phyloP scores from a whole-genome alignment of 2,329 filamentous ascomycete genomes.

The Fusarium sp. region DNA sequence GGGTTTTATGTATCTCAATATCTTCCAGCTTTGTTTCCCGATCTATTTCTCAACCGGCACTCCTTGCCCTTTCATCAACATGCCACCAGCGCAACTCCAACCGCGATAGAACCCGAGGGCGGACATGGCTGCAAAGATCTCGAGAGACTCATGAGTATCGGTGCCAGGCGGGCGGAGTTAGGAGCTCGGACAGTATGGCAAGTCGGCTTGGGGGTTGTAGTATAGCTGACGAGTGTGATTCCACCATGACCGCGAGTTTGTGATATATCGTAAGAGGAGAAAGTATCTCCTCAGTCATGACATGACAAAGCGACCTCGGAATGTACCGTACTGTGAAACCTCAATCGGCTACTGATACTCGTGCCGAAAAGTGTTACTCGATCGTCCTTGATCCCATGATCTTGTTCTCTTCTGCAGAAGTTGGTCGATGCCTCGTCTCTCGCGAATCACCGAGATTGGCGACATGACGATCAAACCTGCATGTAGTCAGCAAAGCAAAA shows the following conservation, averaged over 20 bases:
- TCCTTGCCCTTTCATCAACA: neutral
- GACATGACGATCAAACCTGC: conserved; percentile 11
- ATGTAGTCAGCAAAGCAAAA: conserved; percentile 5
- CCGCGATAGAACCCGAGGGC: conserved; percentile 27
- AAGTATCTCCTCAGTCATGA: neutral
- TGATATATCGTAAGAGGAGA: conserved; percentile 12
- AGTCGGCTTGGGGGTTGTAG: conserved; percentile 6
- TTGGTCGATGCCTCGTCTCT: neutral
- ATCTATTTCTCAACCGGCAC: neutral
- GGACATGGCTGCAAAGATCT: conserved; percentile 30
- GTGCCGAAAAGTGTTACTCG: neutral
- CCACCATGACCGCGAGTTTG: neutral
- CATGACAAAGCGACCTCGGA: neutral
- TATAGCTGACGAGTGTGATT: conserved; percentile 19
- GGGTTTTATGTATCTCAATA: conserved; percentile 21
- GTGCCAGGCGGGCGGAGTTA: conserved; percentile 10
- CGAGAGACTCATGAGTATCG: conserved; percentile 4
- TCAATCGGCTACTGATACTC: conserved; percentile 11
- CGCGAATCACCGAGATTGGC: conserved; percentile 1
- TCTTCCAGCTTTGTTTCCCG: neutral
- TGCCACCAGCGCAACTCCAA: conserved; percentile 24
- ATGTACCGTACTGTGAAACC: conserved; percentile 22
- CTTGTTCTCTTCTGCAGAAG: neutral
- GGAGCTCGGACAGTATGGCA: neutral
- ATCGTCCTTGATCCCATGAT: neutral